These are phyloP conservation scores for Ambrosiella xylebori DNA, from an alignment of 2,329 filamentous ascomycete species.

Conservation along the genomic window DNA sequence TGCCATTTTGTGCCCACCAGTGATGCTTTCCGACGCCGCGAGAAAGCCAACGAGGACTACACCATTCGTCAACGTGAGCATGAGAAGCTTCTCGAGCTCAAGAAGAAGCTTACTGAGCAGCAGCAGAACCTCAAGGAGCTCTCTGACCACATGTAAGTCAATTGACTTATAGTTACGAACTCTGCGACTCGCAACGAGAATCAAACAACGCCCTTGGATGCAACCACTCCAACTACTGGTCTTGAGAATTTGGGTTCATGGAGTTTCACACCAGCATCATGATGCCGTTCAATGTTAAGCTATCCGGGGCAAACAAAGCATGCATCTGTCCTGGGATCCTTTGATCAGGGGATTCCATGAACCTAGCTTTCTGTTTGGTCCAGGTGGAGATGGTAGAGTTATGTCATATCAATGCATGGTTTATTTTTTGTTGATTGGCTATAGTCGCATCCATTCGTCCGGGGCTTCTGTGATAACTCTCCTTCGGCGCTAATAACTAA, in stretches of 20 bases:
- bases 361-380: neutral
- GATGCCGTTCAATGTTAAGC: neutral
- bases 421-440: neutral
- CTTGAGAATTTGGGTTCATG: too few species aligned
- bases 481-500: neutral
- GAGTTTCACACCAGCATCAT: neutral
- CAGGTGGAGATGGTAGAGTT: neutral
- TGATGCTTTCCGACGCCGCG: constrained; percentile 83
- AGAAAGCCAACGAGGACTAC: constrained; percentile 69
- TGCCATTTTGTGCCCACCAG: constrained; percentile 26
- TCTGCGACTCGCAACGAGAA: too few species aligned
- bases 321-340: neutral
- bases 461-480: neutral
- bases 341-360: neutral
- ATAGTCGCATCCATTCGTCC: neutral
- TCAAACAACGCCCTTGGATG: too few species aligned
- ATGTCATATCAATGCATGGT: neutral
- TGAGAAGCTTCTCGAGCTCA: constrained; percentile 70
- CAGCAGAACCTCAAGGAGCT: constrained; percentile 70
- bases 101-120: constrained; percentile 58
- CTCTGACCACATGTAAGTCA: constrained; percentile 66
- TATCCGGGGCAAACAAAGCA: neutral
- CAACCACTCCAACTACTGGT: too few species aligned
- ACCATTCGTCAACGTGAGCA: constrained; percentile 77
- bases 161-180: neutral